Base-by-base conservation (phyloP, 2,329 filamentous ascomycete species). In the Sclerotiophoma versabilis region DNA sequence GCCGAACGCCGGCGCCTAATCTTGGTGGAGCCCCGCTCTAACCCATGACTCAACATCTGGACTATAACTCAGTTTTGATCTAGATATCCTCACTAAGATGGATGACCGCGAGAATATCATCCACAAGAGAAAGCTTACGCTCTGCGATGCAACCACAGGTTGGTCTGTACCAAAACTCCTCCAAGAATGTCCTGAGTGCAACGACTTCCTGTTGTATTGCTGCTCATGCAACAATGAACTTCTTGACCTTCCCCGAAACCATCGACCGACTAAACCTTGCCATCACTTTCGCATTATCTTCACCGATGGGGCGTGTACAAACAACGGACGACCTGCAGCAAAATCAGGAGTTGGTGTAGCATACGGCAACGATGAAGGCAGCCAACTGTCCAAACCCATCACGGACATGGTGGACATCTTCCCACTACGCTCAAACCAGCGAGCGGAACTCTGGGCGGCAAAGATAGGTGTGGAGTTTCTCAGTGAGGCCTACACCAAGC, bases 361-460 rank as follows among this genome's bases (percentile, higher is more conserved):
- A 49, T 52, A 49, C 12, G 57, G 57, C 38, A 54, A 42, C 49
- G 23, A 39, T 47, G 39, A 49, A 38, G 46, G n/a, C 44, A 25
- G 37, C 22, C 43, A 44, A 49, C 20, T 38, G 5, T 43, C 49
- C 43, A 30, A 44, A 32, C 44, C 54, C 36, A 56, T 60, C 30
- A 55, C 49, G 25, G 45, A 55, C 27, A 27, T 36, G 27, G 15
- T 43, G 9, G 55, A 60, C 44, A 27, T 45, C 32, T 58, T 55
- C 27, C 54, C 50, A 15, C 7, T 48, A 20, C 51, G 47, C 22
- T 59, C 57, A 17, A 57, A 57, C 39, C 53, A 59, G 34, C 43
- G 53, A 49, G 59, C 57, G 27, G 57, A 59, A 48, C 50, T 62
- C 23, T 43, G n/a, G 46, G 59, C 53, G 25, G 57, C 57, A 37